A percentile compares a stretch with the other conserved stretches of the same genome.
Evolutionary conservation across 2,329 filamentous ascomycete genomes (phyloP).

Genomic region (Arthrobotrys musiformis): DNA sequence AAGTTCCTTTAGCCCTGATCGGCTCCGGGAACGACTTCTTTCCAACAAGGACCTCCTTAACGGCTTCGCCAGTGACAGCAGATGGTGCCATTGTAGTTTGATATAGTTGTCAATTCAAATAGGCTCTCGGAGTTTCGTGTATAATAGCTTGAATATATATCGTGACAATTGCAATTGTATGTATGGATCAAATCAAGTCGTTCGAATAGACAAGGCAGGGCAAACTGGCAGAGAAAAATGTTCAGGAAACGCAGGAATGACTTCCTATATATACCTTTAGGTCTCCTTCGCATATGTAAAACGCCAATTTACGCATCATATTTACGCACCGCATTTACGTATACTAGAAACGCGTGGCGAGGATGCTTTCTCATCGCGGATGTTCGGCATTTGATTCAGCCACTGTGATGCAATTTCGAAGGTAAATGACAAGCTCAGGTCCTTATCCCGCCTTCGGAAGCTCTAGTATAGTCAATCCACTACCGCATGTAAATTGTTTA

Average conservation of each 20-base stretch:
- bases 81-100: constrained; percentile 35
- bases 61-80: constrained; percentile 34
- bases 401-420: constrained; percentile 33
- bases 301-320: neutral
- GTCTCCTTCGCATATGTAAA: neutral
- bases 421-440: constrained; percentile 45
- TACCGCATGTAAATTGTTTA: neutral
- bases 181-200: too few relatives aligned
- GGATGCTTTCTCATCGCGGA: constrained; percentile 2
- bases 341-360: neutral
- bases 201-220: neutral
- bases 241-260: neutral
- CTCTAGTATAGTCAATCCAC: neutral
- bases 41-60: constrained; percentile 16
- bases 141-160: too few relatives aligned
- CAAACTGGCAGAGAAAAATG: too few relatives aligned
- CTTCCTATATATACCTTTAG: constrained; percentile 6
- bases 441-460: neutral
- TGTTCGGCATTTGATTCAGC: constrained; percentile 19
- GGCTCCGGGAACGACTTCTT: constrained; percentile 39
- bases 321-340: neutral
- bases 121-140: neutral
- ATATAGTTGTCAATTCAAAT: neutral
- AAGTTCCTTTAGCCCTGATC: constrained; percentile 26
- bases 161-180: too few relatives aligned